These are phyloP conservation scores for Pontederia paniculata DNA, from an alignment of 176 grass and related monocot genomes.

Conservation along the genomic window DNA sequence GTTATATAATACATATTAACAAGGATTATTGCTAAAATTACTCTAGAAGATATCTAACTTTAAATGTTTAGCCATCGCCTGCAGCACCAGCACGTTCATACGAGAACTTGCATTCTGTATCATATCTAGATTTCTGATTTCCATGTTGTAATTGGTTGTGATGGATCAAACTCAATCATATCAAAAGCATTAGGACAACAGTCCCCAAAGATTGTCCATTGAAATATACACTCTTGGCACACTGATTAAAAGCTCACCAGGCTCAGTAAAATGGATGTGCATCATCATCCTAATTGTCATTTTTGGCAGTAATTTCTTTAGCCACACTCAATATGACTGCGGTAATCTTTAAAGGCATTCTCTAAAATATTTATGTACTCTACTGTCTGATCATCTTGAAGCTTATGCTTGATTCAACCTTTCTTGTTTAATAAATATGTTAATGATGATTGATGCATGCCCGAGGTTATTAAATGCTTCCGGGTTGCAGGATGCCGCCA, in stretches of 20 bases:
- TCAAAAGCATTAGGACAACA: constrained; percentile 19
- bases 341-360: constrained; percentile 19
- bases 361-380: no score
- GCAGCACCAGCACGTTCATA: background rate
- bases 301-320: constrained; percentile 10
- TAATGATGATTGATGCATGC: no score
- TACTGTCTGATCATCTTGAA: no score
- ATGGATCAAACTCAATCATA: constrained; percentile 29
- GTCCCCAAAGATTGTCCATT: constrained; percentile 5
- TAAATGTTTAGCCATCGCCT: background rate
- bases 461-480: no score
- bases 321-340: constrained; percentile 30
- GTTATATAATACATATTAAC: no score
- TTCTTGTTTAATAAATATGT: no score
- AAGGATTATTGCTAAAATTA: no score
- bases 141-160: constrained; percentile 31
- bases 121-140: background rate
- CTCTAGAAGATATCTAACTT: no score
- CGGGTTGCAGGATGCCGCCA: no score
- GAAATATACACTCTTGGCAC: constrained; percentile 17
- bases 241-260: background rate
- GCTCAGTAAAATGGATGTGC: constrained; percentile 11
- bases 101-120: background rate
- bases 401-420: no score
- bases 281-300: constrained; percentile 14